Base-by-base conservation (phyloP, 2,329 filamentous ascomycete genomes). In the Diaporthe vexans region DNA sequence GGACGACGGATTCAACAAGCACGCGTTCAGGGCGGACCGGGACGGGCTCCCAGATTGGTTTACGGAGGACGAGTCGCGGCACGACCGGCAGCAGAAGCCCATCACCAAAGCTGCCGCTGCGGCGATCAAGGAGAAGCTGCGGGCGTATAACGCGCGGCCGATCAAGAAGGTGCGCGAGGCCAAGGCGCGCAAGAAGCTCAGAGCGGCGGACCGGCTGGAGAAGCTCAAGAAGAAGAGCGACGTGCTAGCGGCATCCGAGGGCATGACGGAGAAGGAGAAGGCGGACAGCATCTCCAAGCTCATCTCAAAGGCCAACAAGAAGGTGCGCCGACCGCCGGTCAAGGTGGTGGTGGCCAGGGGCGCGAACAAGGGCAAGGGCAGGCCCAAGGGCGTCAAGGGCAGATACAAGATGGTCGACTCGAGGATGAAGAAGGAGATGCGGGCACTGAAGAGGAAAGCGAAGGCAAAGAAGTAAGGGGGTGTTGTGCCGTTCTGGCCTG, bases 111-210 rank as follows among this genome's bases (percentile, higher is more conserved):
- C 95, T 46, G 97, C 94, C 0, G 95, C 96, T 0, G 89, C 91
- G 19, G 97, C 97, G 2, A 98, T 99, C 86, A 95, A 97, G 83
- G 96, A 98, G 81, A 99, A 99, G 85, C 82, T 94, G 81, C 93
- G 96, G 43, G 95, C 97, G 0, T 90, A 97, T 79, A 98, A 99
- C 82, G 97, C 96, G 10, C 92, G 97, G 43, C 97, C 97, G 0
- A 98, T 98, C 90, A 99, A 99, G 90, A 99, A 99, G 88, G 97
- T 99, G 43, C 93, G 94, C 79, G 97, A 99, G 85, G 97, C 97
- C 33, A 95, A 97, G 85, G 96, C 95, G 48, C 90, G 97, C 75
- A 99, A 99, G 92, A 98, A 98, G 87, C 93, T 98, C 84, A 97
- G 97, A 89, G 92, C 95, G 11, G 96, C 95, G 0, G 94, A 97